These are phyloP conservation scores for Blastobotrys niveus DNA, from an alignment of 1,139 yeast genomes.

Conservation along the genomic window DNA sequence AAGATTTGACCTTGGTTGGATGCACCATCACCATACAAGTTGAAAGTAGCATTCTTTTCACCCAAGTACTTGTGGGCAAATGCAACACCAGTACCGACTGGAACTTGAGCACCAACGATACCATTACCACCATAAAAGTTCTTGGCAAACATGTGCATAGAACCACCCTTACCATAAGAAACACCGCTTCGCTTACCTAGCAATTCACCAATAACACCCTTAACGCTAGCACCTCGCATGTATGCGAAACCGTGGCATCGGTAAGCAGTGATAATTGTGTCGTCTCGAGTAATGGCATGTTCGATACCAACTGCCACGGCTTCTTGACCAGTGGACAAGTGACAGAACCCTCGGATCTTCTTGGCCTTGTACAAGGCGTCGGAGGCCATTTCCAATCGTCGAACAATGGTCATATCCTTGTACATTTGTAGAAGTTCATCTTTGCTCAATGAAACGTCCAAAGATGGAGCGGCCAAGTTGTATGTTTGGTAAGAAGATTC, in stretches of 20 bases:
- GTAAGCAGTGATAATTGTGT: slow-evolving; percentile 90
- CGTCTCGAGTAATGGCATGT: slow-evolving; percentile 78
- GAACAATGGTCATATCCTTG: slow-evolving; percentile 84
- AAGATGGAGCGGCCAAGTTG: slow-evolving; percentile 61
- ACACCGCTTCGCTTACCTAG: slow-evolving; percentile 97
- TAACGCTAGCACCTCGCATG: slow-evolving; percentile 91
- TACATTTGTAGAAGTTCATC: slow-evolving; percentile 81
- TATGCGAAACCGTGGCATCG: slow-evolving; percentile 98
- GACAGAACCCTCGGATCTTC: slow-evolving; percentile 98
- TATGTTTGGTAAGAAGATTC: slow-evolving; percentile 81
- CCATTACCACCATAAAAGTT: slow-evolving; percentile 99
- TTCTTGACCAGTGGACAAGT: slow-evolving; percentile 98
- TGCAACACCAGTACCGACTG: slow-evolving; percentile 95
- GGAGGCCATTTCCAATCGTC: slow-evolving; percentile 99
- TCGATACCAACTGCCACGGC: slow-evolving; percentile 98
- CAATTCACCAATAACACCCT: slow-evolving; percentile 86
- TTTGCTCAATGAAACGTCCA: slow-evolving; percentile 73
- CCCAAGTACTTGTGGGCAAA: slow-evolving; percentile 93
- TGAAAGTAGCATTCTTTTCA: slow-evolving; percentile 69
- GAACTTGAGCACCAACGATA: slow-evolving; percentile 99
- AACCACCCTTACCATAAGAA: slow-evolving; percentile 97
- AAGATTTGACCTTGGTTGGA: slow-evolving; percentile 99
- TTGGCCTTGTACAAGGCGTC: slow-evolving; percentile 98
- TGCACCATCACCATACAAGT: slow-evolving; percentile 98
- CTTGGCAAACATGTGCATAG: slow-evolving; percentile 96